Evolutionary conservation across 192 early-diverging fungal species (phyloP), one percentile per base, ranked within the genome.

Genomic region (Backusella morwellensis): DNA sequence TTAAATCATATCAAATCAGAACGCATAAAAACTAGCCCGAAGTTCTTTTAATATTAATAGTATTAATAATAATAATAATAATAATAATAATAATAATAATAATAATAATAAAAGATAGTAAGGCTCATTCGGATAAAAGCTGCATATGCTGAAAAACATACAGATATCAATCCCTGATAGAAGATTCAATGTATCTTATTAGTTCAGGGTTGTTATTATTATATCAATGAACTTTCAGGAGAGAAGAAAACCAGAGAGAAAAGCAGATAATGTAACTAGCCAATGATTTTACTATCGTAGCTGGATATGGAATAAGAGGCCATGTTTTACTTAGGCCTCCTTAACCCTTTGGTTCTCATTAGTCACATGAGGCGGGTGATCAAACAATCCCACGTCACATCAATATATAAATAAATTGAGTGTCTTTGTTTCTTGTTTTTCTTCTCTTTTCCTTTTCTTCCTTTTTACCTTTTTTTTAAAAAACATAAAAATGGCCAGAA

Each of bases 401-500:
- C 56, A 3, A 59, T 19, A 12, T 59, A 11, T 59, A 59, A 59
- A 59, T 59, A 59, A 26, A 21, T 26, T 50, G 47, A 7, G 7
- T 59, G 54, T 59, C 54, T 59, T 59, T 2, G 21, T 9, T 71
- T 71, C 41, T n/a, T 35, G 19, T 35, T 68, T 3, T 36, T n/a
- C 9, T 68, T 71, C 26, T 68, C 17, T 35, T 35, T n/a, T 68
- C 47, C 23, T 71, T 71, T 12, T 72, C 14, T 72, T 72, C 6
- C 42, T 44, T 47, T 44, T 32, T 47, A 6, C 6, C 47, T 44
- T 63, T 63, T 63, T 26, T 2, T 29, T 29, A 26, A 26, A 29
- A 26, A 26, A 14, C 4, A 41, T 29, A 71, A 69, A 68, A 72
- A 90, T 89, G 88, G 88, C 88, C 54, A 81, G 88, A 80, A 90